Evolutionary conservation across 257 asterid genomes (phyloP).

Genomic region (Ilex asprella): DNA sequence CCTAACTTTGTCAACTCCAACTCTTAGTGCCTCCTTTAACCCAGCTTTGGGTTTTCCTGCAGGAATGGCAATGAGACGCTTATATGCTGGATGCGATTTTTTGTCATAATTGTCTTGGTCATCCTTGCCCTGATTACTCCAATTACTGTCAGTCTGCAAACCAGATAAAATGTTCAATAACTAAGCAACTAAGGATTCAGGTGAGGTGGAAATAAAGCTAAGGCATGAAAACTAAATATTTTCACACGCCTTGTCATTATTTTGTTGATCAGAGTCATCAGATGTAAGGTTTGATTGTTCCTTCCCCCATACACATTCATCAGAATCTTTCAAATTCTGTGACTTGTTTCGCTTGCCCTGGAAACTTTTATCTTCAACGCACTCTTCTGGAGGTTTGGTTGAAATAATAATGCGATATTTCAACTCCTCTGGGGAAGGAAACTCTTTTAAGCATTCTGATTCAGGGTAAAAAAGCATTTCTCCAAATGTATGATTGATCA

Average conservation of each 20-base stretch:
- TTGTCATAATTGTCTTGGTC: slow-evolving; percentile 3
- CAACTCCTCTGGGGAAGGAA: slow-evolving; percentile 77
- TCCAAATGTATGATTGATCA: slow-evolving; percentile 62
- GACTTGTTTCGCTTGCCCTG: slow-evolving; percentile 28
- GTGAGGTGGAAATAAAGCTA: neutral
- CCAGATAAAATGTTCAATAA: neutral
- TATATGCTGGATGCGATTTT: slow-evolving; percentile 12
- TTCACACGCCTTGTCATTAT: slow-evolving; percentile 37
- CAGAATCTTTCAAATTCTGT: slow-evolving; percentile 40
- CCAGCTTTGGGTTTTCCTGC: slow-evolving; percentile 21
- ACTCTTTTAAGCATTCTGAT: slow-evolving; percentile 49
- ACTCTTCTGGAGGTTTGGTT: slow-evolving; percentile 88
- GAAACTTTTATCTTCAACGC: slow-evolving; percentile 51
- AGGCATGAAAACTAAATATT: slow-evolving; percentile 4
- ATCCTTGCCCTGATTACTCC: slow-evolving; percentile 5
- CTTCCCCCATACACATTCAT: slow-evolving; percentile 77
- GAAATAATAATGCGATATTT: slow-evolving; percentile 67
- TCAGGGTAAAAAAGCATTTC: slow-evolving; percentile 63
- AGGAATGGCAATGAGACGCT: slow-evolving; percentile 20
- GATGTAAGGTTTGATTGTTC: slow-evolving; percentile 62
- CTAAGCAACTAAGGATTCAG: neutral
- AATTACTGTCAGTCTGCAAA: neutral
- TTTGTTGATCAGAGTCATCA: slow-evolving; percentile 42
- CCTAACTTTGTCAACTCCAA: slow-evolving; percentile 13
- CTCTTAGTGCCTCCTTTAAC: slow-evolving; percentile 6